phyloP scores from a whole-genome alignment of 179 eudicot genomes.

The Vitellaria paradoxa region DNA sequence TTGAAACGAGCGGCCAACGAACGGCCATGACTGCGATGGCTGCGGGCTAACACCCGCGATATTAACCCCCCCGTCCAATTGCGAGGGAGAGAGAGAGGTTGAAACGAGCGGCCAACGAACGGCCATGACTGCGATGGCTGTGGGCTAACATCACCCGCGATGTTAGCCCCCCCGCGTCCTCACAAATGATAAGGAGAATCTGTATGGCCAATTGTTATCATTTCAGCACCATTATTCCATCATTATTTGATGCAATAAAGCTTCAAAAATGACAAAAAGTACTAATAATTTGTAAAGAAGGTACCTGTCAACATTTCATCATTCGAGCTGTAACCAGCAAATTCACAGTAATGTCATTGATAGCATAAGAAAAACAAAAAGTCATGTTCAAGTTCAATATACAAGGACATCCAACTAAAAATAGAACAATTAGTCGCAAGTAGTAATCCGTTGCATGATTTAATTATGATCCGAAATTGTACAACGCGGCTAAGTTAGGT shows the following conservation, averaged over 20 bases:
- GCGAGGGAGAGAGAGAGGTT: no score
- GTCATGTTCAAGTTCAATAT: not conserved
- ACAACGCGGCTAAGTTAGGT: not conserved
- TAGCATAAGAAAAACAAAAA: not conserved
- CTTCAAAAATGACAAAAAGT: not conserved
- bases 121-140: no score
- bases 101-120: no score
- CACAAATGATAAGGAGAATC: no score
- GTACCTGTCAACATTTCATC: not conserved
- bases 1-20: no score
- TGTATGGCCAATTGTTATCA: no score
- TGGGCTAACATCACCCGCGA: no score
- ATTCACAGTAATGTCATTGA: not conserved
- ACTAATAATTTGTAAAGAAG: not conserved
- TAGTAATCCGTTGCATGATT: not conserved
- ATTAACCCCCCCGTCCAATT: no score
- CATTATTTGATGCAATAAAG: not conserved
- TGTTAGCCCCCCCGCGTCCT: no score
- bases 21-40: no score
- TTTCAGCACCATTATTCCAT: not conserved
- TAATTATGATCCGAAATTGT: not conserved
- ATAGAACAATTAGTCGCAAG: not conserved
- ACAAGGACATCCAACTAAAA: not conserved
- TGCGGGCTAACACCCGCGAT: no score
- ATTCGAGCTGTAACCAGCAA: not conserved